Evolutionary conservation across 2,329 filamentous ascomycete species (phyloP).

Genomic region (Fusarium brevicatenulatum): DNA sequence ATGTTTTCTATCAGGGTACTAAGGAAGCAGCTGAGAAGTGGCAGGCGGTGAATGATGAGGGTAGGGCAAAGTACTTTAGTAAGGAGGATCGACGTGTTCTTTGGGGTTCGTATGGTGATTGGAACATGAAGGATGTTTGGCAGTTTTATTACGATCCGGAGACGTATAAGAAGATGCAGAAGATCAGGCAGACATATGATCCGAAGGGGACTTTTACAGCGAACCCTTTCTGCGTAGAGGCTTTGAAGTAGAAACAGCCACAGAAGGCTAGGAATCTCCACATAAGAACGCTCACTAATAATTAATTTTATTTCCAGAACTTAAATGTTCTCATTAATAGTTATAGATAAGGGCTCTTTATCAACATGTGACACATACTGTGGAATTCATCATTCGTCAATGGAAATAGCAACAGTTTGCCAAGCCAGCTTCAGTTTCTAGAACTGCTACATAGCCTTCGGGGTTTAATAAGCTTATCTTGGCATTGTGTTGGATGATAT

Average conservation of each 20-base stretch:
- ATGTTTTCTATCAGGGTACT: neutral
- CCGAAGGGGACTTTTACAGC: conserved; percentile 51
- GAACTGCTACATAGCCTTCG: no score
- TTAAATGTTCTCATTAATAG: no score
- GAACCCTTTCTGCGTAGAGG: conserved; percentile 44
- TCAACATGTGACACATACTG: neutral
- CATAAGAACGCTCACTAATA: no score
- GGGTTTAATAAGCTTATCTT: neutral
- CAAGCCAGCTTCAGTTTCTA: neutral
- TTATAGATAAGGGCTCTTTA: no score
- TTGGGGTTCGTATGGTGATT: conserved; percentile 53
- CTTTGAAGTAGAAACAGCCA: neutral
- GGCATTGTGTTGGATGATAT: fast-evolving
- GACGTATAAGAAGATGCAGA: conserved; percentile 48
- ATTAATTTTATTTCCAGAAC: no score
- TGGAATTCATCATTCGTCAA: neutral
- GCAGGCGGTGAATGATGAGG: conserved; percentile 55
- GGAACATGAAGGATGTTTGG: conserved; percentile 45
- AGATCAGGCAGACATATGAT: conserved; percentile 45
- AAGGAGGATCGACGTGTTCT: conserved; percentile 51
- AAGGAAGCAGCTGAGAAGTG: conserved; percentile 43
- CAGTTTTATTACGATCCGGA: conserved; percentile 45
- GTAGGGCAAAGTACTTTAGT: conserved; percentile 47
- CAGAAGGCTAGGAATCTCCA: no score
- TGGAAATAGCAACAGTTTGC: neutral